Base-by-base conservation (phyloP, 192 early-diverging fungal genomes). In the Podila verticillata region DNA sequence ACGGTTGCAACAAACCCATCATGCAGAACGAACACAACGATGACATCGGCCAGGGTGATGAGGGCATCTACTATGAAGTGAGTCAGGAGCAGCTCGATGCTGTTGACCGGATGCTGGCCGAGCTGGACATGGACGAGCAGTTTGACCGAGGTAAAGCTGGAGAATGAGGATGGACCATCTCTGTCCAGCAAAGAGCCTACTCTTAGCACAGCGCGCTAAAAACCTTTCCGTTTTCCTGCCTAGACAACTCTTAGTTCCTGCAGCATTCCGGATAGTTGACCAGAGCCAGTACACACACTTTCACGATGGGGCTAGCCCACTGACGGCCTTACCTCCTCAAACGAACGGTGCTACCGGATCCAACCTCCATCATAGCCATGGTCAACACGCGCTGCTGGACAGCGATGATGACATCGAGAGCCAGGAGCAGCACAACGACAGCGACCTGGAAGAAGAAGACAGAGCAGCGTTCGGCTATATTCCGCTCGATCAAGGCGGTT, bases 201-300 rank as follows among this genome's bases (percentile, higher is more conserved):
- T n/a, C n/a, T n/a, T 29, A 13, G 0, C 35, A 24, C 35, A 7
- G n/a, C 19, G 7, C 48, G 3, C 32, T 54, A 24, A 56, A 22
- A 7, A 56, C 49, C 15, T 66, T 57, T 35, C 9, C 28, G 15
- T 36, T 32, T 35, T 39, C 30, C 17, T 22, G 12, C 66, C 66
- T 68, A 68, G 66, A 29, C 44, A 36, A 17, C 47, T 47, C 39
- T 51, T 63, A 80, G 77, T 80, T n/a, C 77, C 77, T 7, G 64
- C 70, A 36, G 77, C 77, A 31, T 80, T 80, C 61, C 48, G 56
- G 51, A 80, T 80, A 63, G 70, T 80, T n/a, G 77, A 80, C n/a
- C 65, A 70, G 34, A 31, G 61, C 20, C 68, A 60, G 17, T 28
- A 35, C 31, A 19, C n/a, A 36, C 20, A 7, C 57, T 62, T 31